These are phyloP conservation scores for Fusarium sp. DNA, from an alignment of 2,329 filamentous ascomycete species.

Conservation along the genomic window DNA sequence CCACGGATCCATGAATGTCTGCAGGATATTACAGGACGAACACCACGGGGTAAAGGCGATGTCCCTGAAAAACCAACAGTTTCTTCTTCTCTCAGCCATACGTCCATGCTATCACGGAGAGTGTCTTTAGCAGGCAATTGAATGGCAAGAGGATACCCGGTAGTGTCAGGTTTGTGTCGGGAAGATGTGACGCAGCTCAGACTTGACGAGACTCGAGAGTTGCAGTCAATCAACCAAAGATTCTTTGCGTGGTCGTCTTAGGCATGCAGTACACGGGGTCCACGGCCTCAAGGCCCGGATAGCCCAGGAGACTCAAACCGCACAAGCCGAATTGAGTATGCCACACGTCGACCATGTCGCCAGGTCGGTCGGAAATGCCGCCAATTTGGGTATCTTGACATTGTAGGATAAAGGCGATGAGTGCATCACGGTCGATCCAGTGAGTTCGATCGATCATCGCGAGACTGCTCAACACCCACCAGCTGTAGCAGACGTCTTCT, in stretches of 20 bases:
- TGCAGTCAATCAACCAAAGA: slow-evolving; percentile 55
- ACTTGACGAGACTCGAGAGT: neutral
- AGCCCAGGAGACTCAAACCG: slow-evolving; percentile 85
- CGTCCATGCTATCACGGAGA: slow-evolving; percentile 71
- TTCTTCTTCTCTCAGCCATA: slow-evolving; percentile 74
- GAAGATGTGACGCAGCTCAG: neutral
- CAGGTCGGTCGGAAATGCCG: slow-evolving; percentile 90
- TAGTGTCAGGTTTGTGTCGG: neutral
- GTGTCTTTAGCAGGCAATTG: slow-evolving; percentile 72
- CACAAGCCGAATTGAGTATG: slow-evolving; percentile 92
- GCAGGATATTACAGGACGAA: slow-evolving; percentile 45
- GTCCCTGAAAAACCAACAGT: slow-evolving; percentile 45
- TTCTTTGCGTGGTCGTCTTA: slow-evolving; percentile 70
- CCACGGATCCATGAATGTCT: slow-evolving; percentile 27
- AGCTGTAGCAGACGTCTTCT: slow-evolving; percentile 98
- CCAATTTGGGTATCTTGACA: slow-evolving; percentile 89
- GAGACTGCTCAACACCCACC: slow-evolving; percentile 96
- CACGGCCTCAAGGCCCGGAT: slow-evolving; percentile 80
- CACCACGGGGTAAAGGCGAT: slow-evolving; percentile 38
- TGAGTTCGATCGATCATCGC: slow-evolving; percentile 88
- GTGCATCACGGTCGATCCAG: slow-evolving; percentile 89
- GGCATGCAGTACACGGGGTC: slow-evolving; percentile 92
- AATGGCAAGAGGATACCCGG: slow-evolving; percentile 69
- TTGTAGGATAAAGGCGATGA: slow-evolving; percentile 83
- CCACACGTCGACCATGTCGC: slow-evolving; percentile 97